Evolutionary conservation across 2,329 filamentous ascomycete species (phyloP).

Genomic region (Paraphoma sp.): DNA sequence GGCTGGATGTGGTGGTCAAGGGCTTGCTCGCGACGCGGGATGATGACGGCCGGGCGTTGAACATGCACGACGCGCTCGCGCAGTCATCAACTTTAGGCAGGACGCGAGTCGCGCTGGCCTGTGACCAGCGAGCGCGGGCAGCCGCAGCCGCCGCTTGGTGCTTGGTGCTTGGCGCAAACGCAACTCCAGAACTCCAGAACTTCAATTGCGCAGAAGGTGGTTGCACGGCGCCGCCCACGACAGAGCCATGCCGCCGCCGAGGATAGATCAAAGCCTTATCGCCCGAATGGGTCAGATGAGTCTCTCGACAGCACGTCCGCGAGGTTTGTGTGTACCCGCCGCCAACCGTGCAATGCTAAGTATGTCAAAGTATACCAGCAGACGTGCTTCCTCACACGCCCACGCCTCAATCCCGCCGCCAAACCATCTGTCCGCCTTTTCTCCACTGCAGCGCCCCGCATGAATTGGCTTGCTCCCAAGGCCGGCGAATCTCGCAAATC

Average conservation of each 20-base stretch:
- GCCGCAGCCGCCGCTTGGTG: slow-evolving; percentile 1
- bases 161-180: slow-evolving; percentile 26
- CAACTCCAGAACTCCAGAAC: slow-evolving; percentile 23
- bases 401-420: slow-evolving; percentile 38
- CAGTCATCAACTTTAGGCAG: slow-evolving; percentile 20
- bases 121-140: slow-evolving; percentile 12
- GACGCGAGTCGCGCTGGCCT: slow-evolving; percentile 17
- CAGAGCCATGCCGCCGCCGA: slow-evolving; percentile 49
- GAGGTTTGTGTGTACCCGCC: slow-evolving; percentile 32
- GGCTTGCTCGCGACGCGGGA: background rate
- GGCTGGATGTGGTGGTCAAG: slow-evolving; percentile 4
- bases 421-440: slow-evolving; percentile 63
- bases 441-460: slow-evolving; percentile 69
- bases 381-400: slow-evolving; percentile 37
- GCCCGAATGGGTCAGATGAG: slow-evolving; percentile 42
- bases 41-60: slow-evolving; percentile 10
- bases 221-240: slow-evolving; percentile 4
- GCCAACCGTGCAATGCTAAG: slow-evolving; percentile 14
- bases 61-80: slow-evolving; percentile 31
- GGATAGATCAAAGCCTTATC: slow-evolving; percentile 43
- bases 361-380: slow-evolving; percentile 20
- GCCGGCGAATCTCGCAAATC: slow-evolving; percentile 85
- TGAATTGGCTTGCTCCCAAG: slow-evolving; percentile 83
- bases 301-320: slow-evolving; percentile 29
- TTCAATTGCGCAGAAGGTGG: slow-evolving; percentile 15